Base-by-base conservation (phyloP, 352 stramenopile genomes). In the Pythium utonaiense region DNA sequence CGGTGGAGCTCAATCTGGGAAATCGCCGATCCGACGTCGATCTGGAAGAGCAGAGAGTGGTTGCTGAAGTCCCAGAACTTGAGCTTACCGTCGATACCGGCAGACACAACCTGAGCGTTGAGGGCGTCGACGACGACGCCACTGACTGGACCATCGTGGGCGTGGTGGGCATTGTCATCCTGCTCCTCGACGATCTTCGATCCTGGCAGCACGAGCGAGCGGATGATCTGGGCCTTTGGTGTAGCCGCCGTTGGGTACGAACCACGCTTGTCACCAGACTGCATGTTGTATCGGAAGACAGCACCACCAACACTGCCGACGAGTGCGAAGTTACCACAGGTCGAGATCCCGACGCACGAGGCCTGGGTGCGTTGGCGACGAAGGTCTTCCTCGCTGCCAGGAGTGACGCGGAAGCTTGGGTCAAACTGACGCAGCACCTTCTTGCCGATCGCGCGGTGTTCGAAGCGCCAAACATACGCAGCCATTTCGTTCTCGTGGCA, bases 271-370 rank as follows among this genome's bases (percentile, higher is more conserved):
- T 97, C 82, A 21, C 96, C 95, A 30, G 89, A 98, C 73, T 99
- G 95, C 65, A 98, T 87, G 69, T 98, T 98, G 79, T 98, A 99
- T 45, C 93, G 93, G 77, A 94, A 98, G 25, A 98, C 82, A 16
- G 83, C 82, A 45, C 96, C 96, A 28, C 91, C 91, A 19, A 91
- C 66, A 27, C 83, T 96, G 28, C 95, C 96, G 8, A 99, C 93
- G 21, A 98, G 65, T 5, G 89, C 94, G 76, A 94, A 98, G 72
- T 98, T 97, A n/a, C 96, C 96, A 62, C 96, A 98, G 12, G 86
- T 84, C 22, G 75, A 89, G 53, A 94, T 91, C n/a, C 75, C 67
- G 16, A 91, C 82, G 16, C 71, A 84, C 31, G 80, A 86, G 17
- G 84, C 84, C 28, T 86, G 75, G 21, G 80, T 91, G 44, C 82